Base-by-base conservation (phyloP, 495 filamentous ascomycete genomes). In the Hyphodiscus hymeniophilus region DNA sequence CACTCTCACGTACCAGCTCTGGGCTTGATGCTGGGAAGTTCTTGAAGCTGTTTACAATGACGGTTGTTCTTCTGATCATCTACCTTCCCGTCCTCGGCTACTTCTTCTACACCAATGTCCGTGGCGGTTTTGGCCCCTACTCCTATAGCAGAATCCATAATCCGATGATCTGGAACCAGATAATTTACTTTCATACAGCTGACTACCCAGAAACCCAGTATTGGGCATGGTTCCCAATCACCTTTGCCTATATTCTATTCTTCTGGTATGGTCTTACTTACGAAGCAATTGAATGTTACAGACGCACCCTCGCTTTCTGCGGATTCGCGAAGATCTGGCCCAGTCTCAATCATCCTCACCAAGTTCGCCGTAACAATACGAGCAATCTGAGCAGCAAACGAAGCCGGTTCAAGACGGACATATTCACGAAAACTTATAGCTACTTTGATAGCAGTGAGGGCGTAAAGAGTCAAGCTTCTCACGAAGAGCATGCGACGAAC, bases 181-280 rank as follows among this genome's bases (percentile, higher is more conserved):
- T 94, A 65, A 47, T 73, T 15, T 84, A 78, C 60, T 63, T 84
- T 1, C 80, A 80, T 0, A 76, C 77, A 8, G 55, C 69, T 46
- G 68, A 77, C 22, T 36, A 66, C 0, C 66, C 81, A 13, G 63
- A 76, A 49, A 76, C 78, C 30, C 53, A 56, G 35, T 56, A 56
- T 52, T 77, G 86, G 57, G 74, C 77, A 38, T 96, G 83, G 80
- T 74, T 84, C 30, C 65, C 80, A 7, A 71, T 87, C 42, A 66
- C 67, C 1, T 66, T 76, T 1, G 76, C 76, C 0, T 69, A 82
- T 38, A 51, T 80, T 38, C 69, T 87, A 12, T 87, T 94, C 54
- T 46, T 79, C 31, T 84, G 89, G 69, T 95, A 94, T 58, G 92
- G 92, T 23, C 75, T 83, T 13, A 89, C 86, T 13, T 69, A 67